phyloP scores from a whole-genome alignment of 352 stramenopile species.

The Phytopythium litorale region DNA sequence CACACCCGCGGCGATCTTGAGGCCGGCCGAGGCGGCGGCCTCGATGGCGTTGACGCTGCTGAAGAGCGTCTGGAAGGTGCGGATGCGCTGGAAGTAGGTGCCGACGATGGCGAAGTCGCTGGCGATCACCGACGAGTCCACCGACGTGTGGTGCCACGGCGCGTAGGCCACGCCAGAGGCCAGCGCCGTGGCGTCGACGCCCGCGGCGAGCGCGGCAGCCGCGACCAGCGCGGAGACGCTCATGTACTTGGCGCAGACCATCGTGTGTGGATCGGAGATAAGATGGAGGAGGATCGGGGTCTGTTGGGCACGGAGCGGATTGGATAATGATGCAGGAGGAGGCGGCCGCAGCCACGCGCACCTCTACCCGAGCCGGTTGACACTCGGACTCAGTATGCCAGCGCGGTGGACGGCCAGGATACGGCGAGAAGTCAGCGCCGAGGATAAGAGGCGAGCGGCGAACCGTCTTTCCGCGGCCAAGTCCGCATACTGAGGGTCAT shows the following conservation, averaged over 20 bases:
- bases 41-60: slow-evolving; percentile 45
- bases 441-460: neutral
- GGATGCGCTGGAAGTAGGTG: slow-evolving; percentile 54
- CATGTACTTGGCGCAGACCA: slow-evolving; percentile 37
- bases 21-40: slow-evolving; percentile 24
- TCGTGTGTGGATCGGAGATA: slow-evolving; percentile 1
- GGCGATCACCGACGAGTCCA: slow-evolving; percentile 27
- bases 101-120: slow-evolving; percentile 29
- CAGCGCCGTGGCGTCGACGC: slow-evolving; percentile 15
- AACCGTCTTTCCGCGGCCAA: neutral
- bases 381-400: neutral
- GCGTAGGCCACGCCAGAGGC: slow-evolving; percentile 52
- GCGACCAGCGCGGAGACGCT: slow-evolving; percentile 17
- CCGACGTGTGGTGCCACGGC: slow-evolving; percentile 44
- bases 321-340: slow-evolving; percentile 2
- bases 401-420: neutral
- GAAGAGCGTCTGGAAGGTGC: slow-evolving; percentile 68
- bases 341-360: neutral
- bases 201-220: slow-evolving; percentile 13
- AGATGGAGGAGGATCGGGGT: neutral
- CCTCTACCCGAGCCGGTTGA: neutral
- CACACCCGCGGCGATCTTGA: slow-evolving; percentile 62
- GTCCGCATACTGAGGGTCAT: neutral
- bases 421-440: neutral
- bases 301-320: neutral